These are phyloP conservation scores for Didymella segeticola DNA, from an alignment of 2,329 filamentous ascomycete genomes.

Conservation along the genomic window DNA sequence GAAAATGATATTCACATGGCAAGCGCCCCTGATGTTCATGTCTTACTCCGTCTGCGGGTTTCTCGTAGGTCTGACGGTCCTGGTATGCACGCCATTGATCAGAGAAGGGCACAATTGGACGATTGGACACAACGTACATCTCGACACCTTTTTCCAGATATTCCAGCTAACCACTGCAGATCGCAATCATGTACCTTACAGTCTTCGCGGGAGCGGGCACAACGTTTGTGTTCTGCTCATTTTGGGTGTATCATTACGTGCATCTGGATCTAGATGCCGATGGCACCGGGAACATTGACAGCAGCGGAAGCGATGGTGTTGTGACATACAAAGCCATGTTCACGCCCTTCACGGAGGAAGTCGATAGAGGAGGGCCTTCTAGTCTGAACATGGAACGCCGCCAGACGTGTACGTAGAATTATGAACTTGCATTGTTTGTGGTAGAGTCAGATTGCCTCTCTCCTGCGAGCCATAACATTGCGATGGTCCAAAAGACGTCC, in stretches of 20 bases:
- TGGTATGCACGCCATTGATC: neutral
- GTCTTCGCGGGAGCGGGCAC: neutral
- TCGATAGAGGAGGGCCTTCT: too few species aligned
- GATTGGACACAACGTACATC: neutral
- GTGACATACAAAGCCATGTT: too few species aligned
- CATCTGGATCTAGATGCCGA: neutral
- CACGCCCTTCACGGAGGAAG: too few species aligned
- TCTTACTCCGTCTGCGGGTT: slow-evolving; percentile 21
- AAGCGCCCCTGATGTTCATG: slow-evolving; percentile 25
- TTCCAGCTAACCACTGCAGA: neutral
- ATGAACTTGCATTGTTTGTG: too few species aligned
- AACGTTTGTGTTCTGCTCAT: neutral
- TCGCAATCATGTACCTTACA: neutral
- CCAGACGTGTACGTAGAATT: too few species aligned
- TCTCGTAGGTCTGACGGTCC: neutral
- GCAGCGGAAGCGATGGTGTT: too few species aligned
- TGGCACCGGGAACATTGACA: neutral
- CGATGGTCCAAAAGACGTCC: too few species aligned
- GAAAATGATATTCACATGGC: slow-evolving; percentile 26
- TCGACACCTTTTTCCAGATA: neutral
- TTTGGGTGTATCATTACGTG: neutral
- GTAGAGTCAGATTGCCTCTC: too few species aligned
- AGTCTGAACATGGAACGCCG: too few species aligned
- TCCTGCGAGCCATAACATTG: too few species aligned
- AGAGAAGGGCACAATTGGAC: neutral